phyloP scores from a whole-genome alignment of 192 early-diverging fungal genomes.

The Coemansia sp. region DNA sequence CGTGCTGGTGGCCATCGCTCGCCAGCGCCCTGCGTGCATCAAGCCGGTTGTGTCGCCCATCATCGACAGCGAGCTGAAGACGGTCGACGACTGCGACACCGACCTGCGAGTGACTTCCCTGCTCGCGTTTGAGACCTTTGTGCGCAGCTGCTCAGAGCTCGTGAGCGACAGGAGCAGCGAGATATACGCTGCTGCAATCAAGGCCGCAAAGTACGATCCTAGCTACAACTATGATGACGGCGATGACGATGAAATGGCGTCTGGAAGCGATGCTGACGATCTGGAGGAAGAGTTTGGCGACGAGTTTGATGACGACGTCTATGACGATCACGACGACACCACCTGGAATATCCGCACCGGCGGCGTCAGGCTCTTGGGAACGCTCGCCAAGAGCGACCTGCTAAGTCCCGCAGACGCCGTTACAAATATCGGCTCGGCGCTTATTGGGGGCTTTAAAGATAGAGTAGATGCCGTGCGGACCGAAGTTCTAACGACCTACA shows the following conservation, averaged over 20 bases:
- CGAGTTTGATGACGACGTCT: slow-evolving; percentile 43
- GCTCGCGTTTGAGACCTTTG: slow-evolving; percentile 43
- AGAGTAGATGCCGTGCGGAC: slow-evolving; percentile 50
- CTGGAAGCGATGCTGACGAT: slow-evolving; percentile 29
- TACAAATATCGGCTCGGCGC: slow-evolving; percentile 20
- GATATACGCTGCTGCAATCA: slow-evolving; percentile 26
- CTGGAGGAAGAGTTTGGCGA: slow-evolving; percentile 50
- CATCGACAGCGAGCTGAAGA: slow-evolving; percentile 29
- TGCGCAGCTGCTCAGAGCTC: slow-evolving; percentile 22
- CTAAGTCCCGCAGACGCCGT: slow-evolving; percentile 11
- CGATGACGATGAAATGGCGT: slow-evolving; percentile 22
- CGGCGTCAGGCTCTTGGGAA: slow-evolving; percentile 44
- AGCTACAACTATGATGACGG: slow-evolving; percentile 45
- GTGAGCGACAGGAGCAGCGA: slow-evolving; percentile 10
- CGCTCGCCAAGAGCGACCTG: slow-evolving; percentile 32
- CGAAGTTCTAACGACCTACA: slow-evolving; percentile 39
- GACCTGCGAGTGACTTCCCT: slow-evolving; percentile 37
- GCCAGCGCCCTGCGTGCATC: slow-evolving; percentile 38
- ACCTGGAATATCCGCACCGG: slow-evolving; percentile 47
- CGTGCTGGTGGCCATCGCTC: slow-evolving; percentile 47
- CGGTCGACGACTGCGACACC: slow-evolving; percentile 26
- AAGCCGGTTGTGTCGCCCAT: slow-evolving; percentile 16
- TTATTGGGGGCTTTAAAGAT: slow-evolving; percentile 38
- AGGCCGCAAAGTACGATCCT: slow-evolving; percentile 37
- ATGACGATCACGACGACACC: slow-evolving; percentile 51